phyloP scores from a whole-genome alignment of 2,329 filamentous ascomycete genomes.

The Trichoderma asperellum region DNA sequence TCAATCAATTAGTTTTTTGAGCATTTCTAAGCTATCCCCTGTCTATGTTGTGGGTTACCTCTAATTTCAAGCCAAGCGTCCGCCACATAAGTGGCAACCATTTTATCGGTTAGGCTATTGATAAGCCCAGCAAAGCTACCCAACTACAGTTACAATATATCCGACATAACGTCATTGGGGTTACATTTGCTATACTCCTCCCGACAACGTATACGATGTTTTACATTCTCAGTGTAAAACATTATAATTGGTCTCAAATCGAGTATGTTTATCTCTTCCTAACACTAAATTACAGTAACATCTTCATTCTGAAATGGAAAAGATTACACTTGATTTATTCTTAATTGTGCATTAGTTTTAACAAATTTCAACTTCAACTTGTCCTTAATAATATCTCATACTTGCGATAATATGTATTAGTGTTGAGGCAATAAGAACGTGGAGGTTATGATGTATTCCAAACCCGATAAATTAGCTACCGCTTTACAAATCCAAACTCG shows the following conservation, averaged over 20 bases:
- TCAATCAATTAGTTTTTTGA: neutral
- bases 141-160: neutral
- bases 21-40: neutral
- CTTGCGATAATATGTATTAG: no score
- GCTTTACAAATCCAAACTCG: neutral
- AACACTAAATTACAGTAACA: no score
- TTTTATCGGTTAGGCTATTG: neutral
- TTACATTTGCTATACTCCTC: neutral
- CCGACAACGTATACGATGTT: no score
- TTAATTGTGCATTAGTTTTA: no score
- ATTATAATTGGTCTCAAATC: no score
- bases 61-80: no score
- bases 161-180: neutral
- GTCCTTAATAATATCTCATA: no score
- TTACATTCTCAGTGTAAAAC: no score
- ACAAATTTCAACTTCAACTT: no score
- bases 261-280: no score
- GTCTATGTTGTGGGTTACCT: neutral
- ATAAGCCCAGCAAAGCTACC: neutral
- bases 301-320: no score
- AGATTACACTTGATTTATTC: no score
- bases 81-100: neutral
- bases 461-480: neutral
- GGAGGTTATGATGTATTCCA: neutral
- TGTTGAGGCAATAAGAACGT: neutral